phyloP scores from a whole-genome alignment of 2,329 filamentous ascomycete species.

The Ceratocystis colombiana region DNA sequence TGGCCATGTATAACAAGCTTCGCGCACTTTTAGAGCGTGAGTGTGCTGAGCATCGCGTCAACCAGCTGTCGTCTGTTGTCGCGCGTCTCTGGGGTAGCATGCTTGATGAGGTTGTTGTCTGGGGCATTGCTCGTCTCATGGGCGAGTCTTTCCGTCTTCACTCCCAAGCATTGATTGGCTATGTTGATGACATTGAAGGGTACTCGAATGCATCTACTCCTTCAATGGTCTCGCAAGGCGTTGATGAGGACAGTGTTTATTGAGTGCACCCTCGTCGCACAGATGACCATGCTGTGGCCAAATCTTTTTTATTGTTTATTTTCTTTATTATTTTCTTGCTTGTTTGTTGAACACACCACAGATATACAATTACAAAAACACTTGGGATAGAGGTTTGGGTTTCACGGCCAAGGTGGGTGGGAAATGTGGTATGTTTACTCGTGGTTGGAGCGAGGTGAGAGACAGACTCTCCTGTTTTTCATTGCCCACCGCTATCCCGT shows the following conservation, averaged over 20 bases:
- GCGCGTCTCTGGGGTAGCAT: conserved; percentile 94
- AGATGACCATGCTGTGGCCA: neutral
- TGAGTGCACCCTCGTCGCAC: conserved; percentile 41
- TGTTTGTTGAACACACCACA: conserved; percentile 22
- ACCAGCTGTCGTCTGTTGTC: conserved; percentile 73
- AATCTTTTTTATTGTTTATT: conserved; percentile 23
- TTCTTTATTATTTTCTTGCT: conserved; percentile 27
- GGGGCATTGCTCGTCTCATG: conserved; percentile 95
- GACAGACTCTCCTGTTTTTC: conserved; percentile 29
- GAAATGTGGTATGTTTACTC: conserved; percentile 17
- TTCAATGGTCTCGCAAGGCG: conserved; percentile 61
- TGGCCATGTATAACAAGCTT: conserved; percentile 85
- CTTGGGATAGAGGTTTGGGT: conserved; percentile 13
- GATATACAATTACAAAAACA: conserved; percentile 6
- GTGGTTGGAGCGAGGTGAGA: conserved; percentile 16
- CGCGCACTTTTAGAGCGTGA: conserved; percentile 65
- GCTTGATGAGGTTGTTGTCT: conserved; percentile 96
- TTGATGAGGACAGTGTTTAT: conserved; percentile 62
- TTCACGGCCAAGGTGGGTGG: conserved; percentile 9
- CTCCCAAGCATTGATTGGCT: conserved; percentile 86
- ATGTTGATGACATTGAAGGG: conserved; percentile 71
- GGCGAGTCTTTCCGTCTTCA: conserved; percentile 97
- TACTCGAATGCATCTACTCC: conserved; percentile 60
- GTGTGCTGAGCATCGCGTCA: conserved; percentile 49
- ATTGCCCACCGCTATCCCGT: conserved; percentile 27